Base-by-base conservation (phyloP, 2,329 filamentous ascomycete genomes). In the Ceratocystis papillata region DNA sequence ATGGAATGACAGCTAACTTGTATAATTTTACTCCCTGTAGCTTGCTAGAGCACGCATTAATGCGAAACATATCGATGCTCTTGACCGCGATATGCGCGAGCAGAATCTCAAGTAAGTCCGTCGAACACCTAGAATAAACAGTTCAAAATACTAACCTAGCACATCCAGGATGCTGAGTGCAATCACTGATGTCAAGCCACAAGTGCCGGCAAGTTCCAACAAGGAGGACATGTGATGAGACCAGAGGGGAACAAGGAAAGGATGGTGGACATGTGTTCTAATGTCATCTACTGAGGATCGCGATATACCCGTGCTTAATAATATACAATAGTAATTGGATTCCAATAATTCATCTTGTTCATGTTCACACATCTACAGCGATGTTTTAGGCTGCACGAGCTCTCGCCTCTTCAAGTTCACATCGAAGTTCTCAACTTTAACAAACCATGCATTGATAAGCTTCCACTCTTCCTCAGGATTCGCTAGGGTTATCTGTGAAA, bases 381-480 rank as follows among this genome's bases (percentile, higher is more conserved):
- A 59, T 5, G 20, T 8, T 8, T 37, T 17, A 17, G 55, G 55
- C 55, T 59, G 28, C 17, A 64, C 33, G 1, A 57, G 15, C 22
- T 33, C 73, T 53, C 80, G 74, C 60, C 76, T 67, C 60, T 76
- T 72, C 63, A 82, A 81, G 55, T 73, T 74, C 17, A 77, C 76
- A 67, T 77, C 73, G 69, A 84, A 85, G 72, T 83, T 79, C 30
- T 78, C 76, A 71, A 85, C 83, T 73, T 84, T 83, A 63, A 85
- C 81, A 68, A 86, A 85, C 83, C 83, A 86, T 2, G 83, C 81
- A 69, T 86, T 85, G 62, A 81, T 78, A 22, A 83, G 73, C 70
- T 78, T 78, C 82, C 83, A 85, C 69, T 85, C 82, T 67, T 79
- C 77, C 17, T 71, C 74, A 0, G 81, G 81, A 70, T 84, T 78